Base-by-base conservation (phyloP, 1,139 yeast genomes). In the Saccharomyces hybrid region DNA sequence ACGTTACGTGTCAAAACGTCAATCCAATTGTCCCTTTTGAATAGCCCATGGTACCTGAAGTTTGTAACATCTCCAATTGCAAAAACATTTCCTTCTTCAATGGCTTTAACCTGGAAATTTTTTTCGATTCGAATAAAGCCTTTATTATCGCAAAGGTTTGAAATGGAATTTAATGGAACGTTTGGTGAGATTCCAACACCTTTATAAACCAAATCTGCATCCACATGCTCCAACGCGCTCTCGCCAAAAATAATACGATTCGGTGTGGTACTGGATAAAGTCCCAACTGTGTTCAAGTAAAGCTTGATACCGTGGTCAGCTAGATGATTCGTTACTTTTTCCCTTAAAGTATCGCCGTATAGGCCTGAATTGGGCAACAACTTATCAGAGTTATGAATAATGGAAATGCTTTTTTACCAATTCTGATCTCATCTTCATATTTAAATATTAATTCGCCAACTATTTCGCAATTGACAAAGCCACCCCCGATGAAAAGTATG, bases 11-110 rank as follows among this genome's bases (percentile, higher is more conserved):
- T 47, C 31, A 53, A 14, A 44, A 48, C 47, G 31, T 53, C 31
- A 24, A 53, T 42, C 55, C 55, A 53, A 49, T 49, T 53, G 42
- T 53, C 55, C 41, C 52, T 49, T 50, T 50, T 50, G 12, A 53
- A 14, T 3, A 53, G 19, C 3, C 55, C 55, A 44, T 50, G 55
- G 27, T 53, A 53, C 21, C 26, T 47, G 41, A 50, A 49, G 34
- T 53, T 46, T 24, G 55, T 46, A 7, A 53, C 52, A 19, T 53
- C 55, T 14, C 55, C 55, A 34, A 53, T 53, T 7, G 55, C 55
- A 27, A 53, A 53, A 14, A 53, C 27, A 34, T 50, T 49, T 28
- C 52, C 52, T 24, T 14, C 38, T 7, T 49, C 42, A 12, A 26
- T n/a, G 6, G 52, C 55, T n/a, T 53, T 47, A 3, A 34, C 41